Evolutionary conservation across 2,329 filamentous ascomycete genomes (phyloP), one percentile per base, ranked within the genome.

Genomic region (Colletotrichum siamense): DNA sequence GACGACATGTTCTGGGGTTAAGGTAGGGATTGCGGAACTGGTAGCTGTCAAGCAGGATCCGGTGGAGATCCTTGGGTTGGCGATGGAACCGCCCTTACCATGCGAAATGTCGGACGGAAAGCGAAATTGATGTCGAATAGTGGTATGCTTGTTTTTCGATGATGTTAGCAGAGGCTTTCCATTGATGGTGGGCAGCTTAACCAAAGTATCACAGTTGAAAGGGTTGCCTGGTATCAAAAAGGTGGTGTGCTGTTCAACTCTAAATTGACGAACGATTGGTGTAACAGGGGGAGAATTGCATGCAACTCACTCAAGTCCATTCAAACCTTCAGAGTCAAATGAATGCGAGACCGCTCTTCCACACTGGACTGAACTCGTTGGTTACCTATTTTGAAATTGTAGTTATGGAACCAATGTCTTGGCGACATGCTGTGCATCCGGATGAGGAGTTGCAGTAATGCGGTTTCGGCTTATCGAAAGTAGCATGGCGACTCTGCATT

Each of bases 231-330:
- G 49, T 34, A 18, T 22, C 26, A 26, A 28, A 34, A 36, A 66
- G 68, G 49, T 71, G 68, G 62, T 67, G 73, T 75, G 68, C 68
- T 61, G 28, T 15, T 15, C 32, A 74, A 70, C 71, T 74, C 32
- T 57, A 71, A 70, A 57, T 16, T 26, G 16, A 22, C 44, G n/a
- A 15, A 22, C 59, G n/a, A 22, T 36, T 15, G 22, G 22, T 34
- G n/a, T 49, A 6, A 49, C 44, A 49, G n/a, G n/a, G 16, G 57
- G 13, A 9, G 1, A 36, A 32, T 32, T 28, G 64, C 26, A 57
- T 61, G 26, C 34, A 62, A 39, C 39, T 63, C 39, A 28, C 36
- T 9, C n/a, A 32, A 22, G n/a, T 32, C 34, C 55, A 24, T 63
- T 72, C 30, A 39, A 68, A 62, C 34, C 55, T 8, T 59, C 26